Conservation (phyloP, 176 grass and related monocot genomes). For the Raddia distichophylla region DNA sequence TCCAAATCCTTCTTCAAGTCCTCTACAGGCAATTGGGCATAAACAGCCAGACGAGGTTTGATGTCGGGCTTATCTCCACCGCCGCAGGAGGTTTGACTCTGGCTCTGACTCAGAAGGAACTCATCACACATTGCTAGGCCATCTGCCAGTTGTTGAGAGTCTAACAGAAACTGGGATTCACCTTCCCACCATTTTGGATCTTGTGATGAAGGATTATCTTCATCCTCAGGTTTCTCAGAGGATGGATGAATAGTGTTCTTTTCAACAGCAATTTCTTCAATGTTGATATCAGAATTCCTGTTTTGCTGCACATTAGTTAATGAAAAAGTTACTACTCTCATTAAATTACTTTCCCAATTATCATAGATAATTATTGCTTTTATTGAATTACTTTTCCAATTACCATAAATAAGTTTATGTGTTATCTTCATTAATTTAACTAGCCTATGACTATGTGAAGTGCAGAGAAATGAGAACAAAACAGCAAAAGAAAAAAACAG, state of each 20-base stretch:
- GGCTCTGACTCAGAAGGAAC: constrained; percentile 85
- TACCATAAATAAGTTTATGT: background rate
- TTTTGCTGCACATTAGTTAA: constrained; percentile 42
- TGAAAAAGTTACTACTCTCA: background rate
- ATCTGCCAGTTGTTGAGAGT: constrained; percentile 86
- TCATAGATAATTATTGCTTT: background rate
- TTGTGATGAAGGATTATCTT: constrained; percentile 53
- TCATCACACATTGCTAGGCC: constrained; percentile 72
- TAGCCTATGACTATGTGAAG: background rate
- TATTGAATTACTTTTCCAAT: background rate
- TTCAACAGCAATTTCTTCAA: constrained; percentile 45
- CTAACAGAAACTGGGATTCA: constrained; percentile 73
- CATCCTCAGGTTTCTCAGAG: constrained; percentile 53
- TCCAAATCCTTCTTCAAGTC: constrained; percentile 87
- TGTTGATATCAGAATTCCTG: constrained; percentile 41
- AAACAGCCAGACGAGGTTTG: constrained; percentile 58
- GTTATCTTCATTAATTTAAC: background rate
- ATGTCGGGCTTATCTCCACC: constrained; percentile 51
- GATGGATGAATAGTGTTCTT: constrained; percentile 35
- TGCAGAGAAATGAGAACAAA: background rate
- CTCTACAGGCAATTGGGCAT: constrained; percentile 64
- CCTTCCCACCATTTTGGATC: constrained; percentile 76
- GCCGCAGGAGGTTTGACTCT: constrained; percentile 71
- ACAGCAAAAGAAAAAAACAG: constrained; percentile 6
- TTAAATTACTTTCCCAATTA: background rate